Evolutionary conservation across 768 basidiomycete species (phyloP), one percentile per base, ranked within the genome.

Genomic region (Rubroboletus satanas): DNA sequence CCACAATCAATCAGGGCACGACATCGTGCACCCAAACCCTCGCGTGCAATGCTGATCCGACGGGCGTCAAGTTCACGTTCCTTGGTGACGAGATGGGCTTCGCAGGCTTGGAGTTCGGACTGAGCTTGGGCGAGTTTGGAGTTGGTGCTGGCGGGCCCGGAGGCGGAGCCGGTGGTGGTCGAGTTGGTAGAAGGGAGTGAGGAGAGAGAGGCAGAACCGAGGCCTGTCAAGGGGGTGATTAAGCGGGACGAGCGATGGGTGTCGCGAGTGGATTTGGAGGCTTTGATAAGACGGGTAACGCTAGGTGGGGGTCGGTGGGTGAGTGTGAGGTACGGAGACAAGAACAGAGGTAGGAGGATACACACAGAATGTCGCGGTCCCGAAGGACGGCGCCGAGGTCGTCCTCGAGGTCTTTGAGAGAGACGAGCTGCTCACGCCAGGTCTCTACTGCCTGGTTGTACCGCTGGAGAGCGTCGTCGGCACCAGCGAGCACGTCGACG

Each of bases 341-440:
- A 42, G 41, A 45, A 5, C n/a, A 21, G 28, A 26, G 15, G 5
- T 36, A 31, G 35, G 39, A 44, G 45, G 7, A 45, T 11, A 78
- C 87, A 64, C 58, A 91, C 90, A 92, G 76, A 58, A 93, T 93
- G 62, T 93, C 90, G 43, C 88, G 74, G 69, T 93, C 90, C 11
- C 56, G 57, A 5, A 88, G 72, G 49, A 91, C 75, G 59, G 82
- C 84, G 4, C 75, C 76, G 5, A 92, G 81, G 53, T 89, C 88
- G 43, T 90, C 86, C 69, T 93, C 89, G 51, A 87, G 74, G 10
- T 73, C 73, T 65, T 84, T 88, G 58, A 93, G 71, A 3, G 69
- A 70, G 56, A 74, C 76, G 57, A 92, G 76, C 52, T 80, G 75
- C 31, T 81, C 81, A 33, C 81, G 76, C 83, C 88, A 92, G 17